Conservation (phyloP, 1,284 basidiomycete species). For the Sanghuangporus weigelae region DNA sequence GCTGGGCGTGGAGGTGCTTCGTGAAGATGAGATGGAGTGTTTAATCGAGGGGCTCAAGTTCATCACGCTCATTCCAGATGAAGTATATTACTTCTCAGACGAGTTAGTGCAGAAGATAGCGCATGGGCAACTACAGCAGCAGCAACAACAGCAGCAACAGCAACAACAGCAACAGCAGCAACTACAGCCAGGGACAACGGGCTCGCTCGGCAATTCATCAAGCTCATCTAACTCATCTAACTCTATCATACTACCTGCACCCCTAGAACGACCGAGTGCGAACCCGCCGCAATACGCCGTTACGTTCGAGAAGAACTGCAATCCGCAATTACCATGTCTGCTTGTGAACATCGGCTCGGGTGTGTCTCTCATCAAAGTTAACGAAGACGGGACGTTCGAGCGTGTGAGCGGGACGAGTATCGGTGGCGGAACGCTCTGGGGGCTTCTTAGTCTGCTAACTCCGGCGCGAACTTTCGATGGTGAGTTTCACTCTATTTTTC, state of each 20-base stretch:
- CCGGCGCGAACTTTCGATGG: constrained; percentile 96
- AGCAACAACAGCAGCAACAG: constrained; percentile 38
- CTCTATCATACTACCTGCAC: not conserved
- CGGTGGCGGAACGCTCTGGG: constrained; percentile 99
- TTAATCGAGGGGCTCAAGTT: constrained; percentile 97
- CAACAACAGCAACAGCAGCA: constrained; percentile 9
- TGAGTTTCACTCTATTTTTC: constrained; percentile 34
- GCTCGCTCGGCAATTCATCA: constrained; percentile 10
- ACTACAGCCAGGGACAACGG: not conserved
- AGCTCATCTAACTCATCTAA: no score
- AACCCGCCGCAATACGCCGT: constrained; percentile 89
- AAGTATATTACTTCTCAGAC: constrained; percentile 99
- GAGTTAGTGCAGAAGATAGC: constrained; percentile 89
- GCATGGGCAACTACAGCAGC: constrained; percentile 38
- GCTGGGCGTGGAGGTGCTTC: constrained; percentile 79
- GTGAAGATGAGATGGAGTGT: constrained; percentile 99
- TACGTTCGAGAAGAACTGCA: constrained; percentile 74
- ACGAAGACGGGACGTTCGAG: constrained; percentile 93
- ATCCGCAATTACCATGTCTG: constrained; percentile 91
- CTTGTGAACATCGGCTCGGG: constrained; percentile 98
- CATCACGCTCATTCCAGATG: constrained; percentile 93
- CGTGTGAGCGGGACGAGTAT: constrained; percentile 96
- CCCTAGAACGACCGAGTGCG: constrained; percentile 84
- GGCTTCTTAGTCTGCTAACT: constrained; percentile 88
- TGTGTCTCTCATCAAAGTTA: constrained; percentile 96